Conservation (phyloP, 139 green algal species). For the Picochlorum sp. region DNA sequence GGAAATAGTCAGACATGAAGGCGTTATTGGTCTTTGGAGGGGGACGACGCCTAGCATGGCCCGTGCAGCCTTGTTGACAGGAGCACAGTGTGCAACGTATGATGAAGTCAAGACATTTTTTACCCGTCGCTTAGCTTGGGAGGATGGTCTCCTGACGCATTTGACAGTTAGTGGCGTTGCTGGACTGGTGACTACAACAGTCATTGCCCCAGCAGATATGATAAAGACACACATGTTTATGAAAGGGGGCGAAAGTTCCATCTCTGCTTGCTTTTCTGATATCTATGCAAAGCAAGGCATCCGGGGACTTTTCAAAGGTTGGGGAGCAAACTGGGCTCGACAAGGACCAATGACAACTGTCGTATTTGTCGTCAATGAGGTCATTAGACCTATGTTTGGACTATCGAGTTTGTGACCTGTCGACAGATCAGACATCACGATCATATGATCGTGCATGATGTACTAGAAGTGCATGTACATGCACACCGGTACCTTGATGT, state of each 20-base stretch:
- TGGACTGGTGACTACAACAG: conserved; percentile 78
- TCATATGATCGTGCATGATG: too few relatives aligned
- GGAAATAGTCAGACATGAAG: conserved; percentile 38
- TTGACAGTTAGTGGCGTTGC: conserved; percentile 55
- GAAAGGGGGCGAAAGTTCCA: conserved; percentile 1
- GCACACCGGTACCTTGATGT: too few relatives aligned
- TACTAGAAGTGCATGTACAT: too few relatives aligned
- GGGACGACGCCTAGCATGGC: conserved; percentile 59
- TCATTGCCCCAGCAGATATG: conserved; percentile 76
- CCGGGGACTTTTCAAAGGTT: conserved; percentile 40
- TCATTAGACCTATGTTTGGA: neutral
- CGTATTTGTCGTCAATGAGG: conserved; percentile 53
- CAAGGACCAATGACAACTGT: conserved; percentile 61
- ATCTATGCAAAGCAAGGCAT: conserved; percentile 30
- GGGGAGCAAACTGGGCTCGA: conserved; percentile 45
- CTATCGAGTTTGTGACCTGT: neutral
- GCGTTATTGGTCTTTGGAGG: conserved; percentile 62
- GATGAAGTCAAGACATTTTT: conserved; percentile 58
- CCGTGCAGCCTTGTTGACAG: conserved; percentile 62
- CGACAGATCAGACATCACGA: too few relatives aligned
- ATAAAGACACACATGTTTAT: conserved; percentile 59
- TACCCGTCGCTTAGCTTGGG: conserved; percentile 29
- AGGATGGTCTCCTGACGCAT: conserved; percentile 42
- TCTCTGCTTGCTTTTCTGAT: conserved; percentile 11
- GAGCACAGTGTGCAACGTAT: conserved; percentile 74